Percentiles rank a stretch among this genome's conserved stretches.
Conservation (phyloP, 2,329 filamentous ascomycete genomes). For the Fusarium oxysporum region DNA sequence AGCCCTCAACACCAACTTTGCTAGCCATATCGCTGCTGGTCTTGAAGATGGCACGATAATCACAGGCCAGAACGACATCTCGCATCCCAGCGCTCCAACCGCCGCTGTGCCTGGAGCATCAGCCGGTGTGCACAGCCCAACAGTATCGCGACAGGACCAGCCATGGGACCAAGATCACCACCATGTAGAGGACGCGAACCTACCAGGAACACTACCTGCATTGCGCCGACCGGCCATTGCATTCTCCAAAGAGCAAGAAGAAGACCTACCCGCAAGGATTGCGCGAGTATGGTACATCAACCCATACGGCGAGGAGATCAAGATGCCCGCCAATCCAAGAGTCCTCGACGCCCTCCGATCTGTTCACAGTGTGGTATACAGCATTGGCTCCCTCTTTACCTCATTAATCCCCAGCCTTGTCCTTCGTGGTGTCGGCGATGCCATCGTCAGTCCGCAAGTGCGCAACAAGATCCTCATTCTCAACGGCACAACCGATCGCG, state of each 20-base stretch:
- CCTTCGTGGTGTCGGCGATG: slow-evolving; percentile 76
- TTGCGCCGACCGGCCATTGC: slow-evolving; percentile 83
- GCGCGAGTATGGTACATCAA: slow-evolving; percentile 96
- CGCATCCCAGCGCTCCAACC: slow-evolving; percentile 79
- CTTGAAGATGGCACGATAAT: slow-evolving; percentile 82
- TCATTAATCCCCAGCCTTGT: slow-evolving; percentile 87
- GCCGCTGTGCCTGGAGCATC: slow-evolving; percentile 49
- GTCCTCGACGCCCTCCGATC: slow-evolving; percentile 75
- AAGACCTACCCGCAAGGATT: slow-evolving; percentile 82
- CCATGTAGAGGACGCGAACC: slow-evolving; percentile 80
- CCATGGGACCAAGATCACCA: slow-evolving; percentile 69
- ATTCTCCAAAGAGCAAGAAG: slow-evolving; percentile 81
- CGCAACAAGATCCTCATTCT: slow-evolving; percentile 84
- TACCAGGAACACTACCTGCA: slow-evolving; percentile 83
- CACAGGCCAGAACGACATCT: slow-evolving; percentile 92
- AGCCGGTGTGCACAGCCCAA: slow-evolving; percentile 47
- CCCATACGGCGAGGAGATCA: slow-evolving; percentile 96
- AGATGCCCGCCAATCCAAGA: slow-evolving; percentile 83
- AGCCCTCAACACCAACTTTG: slow-evolving; percentile 94
- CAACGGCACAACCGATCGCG: slow-evolving; percentile 86
- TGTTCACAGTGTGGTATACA: slow-evolving; percentile 82
- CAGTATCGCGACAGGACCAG: slow-evolving; percentile 56
- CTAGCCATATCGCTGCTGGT: slow-evolving; percentile 90
- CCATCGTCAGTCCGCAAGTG: slow-evolving; percentile 57
- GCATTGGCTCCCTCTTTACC: slow-evolving; percentile 94